These are phyloP conservation scores for Blepharisma stoltei DNA, from an alignment of 73 alveolate species.

Conservation along the genomic window DNA sequence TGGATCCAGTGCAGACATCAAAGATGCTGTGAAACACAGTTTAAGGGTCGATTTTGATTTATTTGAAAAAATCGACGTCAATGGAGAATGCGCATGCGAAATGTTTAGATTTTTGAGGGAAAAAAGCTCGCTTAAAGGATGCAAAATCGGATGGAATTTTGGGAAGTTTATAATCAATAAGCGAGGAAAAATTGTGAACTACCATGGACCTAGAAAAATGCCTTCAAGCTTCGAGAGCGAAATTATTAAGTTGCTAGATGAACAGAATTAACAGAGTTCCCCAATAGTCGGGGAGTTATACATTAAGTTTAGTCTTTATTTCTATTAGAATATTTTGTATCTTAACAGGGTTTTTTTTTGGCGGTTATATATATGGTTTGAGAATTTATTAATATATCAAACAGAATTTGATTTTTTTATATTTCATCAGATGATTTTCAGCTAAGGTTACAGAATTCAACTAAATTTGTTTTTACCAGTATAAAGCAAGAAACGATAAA, in stretches of 20 bases:
- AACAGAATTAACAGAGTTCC: too few species aligned
- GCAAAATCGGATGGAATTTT: constrained; percentile 71
- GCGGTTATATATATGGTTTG: too few species aligned
- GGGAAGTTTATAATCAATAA: constrained; percentile 66
- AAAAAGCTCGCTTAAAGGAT: constrained; percentile 45
- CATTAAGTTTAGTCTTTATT: too few species aligned
- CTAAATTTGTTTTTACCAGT: too few species aligned
- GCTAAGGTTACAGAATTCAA: too few species aligned
- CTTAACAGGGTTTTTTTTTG: too few species aligned
- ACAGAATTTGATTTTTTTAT: too few species aligned
- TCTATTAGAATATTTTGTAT: too few species aligned
- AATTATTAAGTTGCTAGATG: neutral
- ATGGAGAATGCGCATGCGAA: constrained; percentile 63
- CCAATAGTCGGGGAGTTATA: too few species aligned
- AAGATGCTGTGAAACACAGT: constrained; percentile 41
- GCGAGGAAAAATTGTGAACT: constrained; percentile 57
- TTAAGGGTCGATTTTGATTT: constrained; percentile 58
- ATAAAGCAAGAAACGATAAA: too few species aligned
- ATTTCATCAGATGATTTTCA: too few species aligned
- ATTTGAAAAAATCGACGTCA: constrained; percentile 66
- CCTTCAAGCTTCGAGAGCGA: neutral
- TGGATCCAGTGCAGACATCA: constrained; percentile 59
- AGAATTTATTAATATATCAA: too few species aligned
- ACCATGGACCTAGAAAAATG: constrained; percentile 51
- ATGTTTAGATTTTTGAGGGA: constrained; percentile 62